Base-by-base conservation (phyloP, 768 basidiomycete species). In the Tremella yokohamensis region DNA sequence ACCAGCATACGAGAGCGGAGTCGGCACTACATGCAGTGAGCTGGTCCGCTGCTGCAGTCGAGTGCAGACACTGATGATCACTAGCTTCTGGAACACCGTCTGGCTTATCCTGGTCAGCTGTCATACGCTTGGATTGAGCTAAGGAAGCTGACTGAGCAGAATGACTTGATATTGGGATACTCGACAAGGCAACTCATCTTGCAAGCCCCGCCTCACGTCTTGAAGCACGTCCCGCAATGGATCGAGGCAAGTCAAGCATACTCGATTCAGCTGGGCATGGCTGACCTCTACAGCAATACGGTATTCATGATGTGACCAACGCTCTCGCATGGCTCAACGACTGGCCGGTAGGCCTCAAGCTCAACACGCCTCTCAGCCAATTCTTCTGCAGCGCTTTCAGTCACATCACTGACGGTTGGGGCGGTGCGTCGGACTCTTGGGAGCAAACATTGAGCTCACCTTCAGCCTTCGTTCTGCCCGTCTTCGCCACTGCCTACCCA, bases 281-380 rank as follows among this genome's bases (percentile, higher is more conserved):
- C 1, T 49, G 3, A 13, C n/a, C 8, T 8, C 15, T 60, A 20
- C 57, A 81, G 79, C 45, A 29, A 1, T 77, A 80, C 58, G 70
- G 85, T 1, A 78, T 87, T 4, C 70, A 79, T 2, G 76, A 78
- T 49, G 72, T 87, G 8, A 81, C 82, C 42, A 77, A 78, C 15
- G 79, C 82, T 0, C 79, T 97, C 1, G 66, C 80, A 1, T 97
- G 92, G 93, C 81, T 99, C 12, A 88, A 96, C 73, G 84, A 87
- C 60, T 98, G 94, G 94, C 94, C 94, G 0, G 91, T 86, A 1
- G 94, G 96, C 0, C 78, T 99, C 40, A 99, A 99, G 76, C 84
- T 99, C 52, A 98, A 98, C 69, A 89, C 90, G 0, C 89, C 97
- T 65, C 82, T 99, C n/a, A 89, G 90, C 65, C 79, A 81, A 22